Base-by-base conservation (phyloP, 2,329 filamentous ascomycete species). In the Aspergillus sp. region DNA sequence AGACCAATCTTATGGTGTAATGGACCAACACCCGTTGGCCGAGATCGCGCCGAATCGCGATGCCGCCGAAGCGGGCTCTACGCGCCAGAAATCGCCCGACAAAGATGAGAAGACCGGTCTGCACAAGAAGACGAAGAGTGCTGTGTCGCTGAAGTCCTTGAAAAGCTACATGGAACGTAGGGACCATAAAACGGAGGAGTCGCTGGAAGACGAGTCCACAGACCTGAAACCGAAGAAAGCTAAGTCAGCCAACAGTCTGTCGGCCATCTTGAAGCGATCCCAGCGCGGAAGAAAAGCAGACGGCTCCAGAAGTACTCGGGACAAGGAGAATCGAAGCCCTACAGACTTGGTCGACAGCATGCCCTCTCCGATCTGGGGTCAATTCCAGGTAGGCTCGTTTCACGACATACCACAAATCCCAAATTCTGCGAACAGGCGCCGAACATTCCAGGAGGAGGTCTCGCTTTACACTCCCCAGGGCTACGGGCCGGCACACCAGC, bases 171-270 rank as follows among this genome's bases (percentile, higher is more conserved):
- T 80, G 58, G 80, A 80, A 65, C 78, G 78, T 53, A 82, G 77
- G 62, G 76, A 80, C 26, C 59, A 59, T 18, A 74, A 73, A 53
- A 56, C 69, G 26, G 73, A 71, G 45, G 72, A 73, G 45, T 53
- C 64, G n/a, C 65, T 69, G 2, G 70, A 67, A 54, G 58, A 75
- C 57, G 68, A 75, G 66, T 65, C 68, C 42, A 73, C 77, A n/a
- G 71, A 72, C 29, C 71, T 67, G 55, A 83, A 79, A 58, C 80
- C 81, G 4, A 87, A 86, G 74, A 96, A 94, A 80, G 85, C 85
- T 42, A 96, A 94, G 75, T 96, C 93, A 0, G 85, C 90, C 3
- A 90, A 90, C 32, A 96, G 92, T 72, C 82, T 98, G n/a, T 86
- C 87, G 0, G 87, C 84, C 4, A 84, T 97, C 56, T 84, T 96